Evolutionary conservation across 768 basidiomycete species (phyloP).

Genomic region (Boletus rubescentipes): DNA sequence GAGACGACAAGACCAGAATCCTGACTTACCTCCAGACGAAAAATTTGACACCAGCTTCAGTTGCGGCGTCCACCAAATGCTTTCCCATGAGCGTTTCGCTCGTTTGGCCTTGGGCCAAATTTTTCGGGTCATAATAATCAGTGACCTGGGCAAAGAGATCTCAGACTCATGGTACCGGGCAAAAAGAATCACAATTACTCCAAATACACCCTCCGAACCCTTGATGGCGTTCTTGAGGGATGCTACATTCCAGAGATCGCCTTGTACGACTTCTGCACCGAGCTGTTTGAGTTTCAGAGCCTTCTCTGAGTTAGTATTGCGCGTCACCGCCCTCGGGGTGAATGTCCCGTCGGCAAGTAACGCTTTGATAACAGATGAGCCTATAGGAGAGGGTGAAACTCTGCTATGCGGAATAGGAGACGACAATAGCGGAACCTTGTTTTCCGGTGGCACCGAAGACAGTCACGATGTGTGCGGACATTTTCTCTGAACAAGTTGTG

Average conservation of each 20-base stretch:
- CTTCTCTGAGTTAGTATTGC: constrained; percentile 27
- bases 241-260: constrained; percentile 22
- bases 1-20: not conserved
- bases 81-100: constrained; percentile 28
- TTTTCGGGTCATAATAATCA: constrained; percentile 25
- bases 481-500: not conserved
- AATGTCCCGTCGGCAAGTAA: constrained; percentile 37
- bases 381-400: constrained; percentile 8
- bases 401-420: not conserved
- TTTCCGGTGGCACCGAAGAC: constrained; percentile 39
- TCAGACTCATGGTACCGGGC: not conserved
- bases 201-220: constrained; percentile 35
- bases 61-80: constrained; percentile 31
- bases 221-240: constrained; percentile 28
- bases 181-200: constrained; percentile 14
- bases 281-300: constrained; percentile 22
- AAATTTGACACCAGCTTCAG: constrained; percentile 24
- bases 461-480: constrained; percentile 26
- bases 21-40: constrained; percentile 29
- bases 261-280: constrained; percentile 25
- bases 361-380: constrained; percentile 26
- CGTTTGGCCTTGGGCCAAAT: constrained; percentile 8
- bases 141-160: constrained; percentile 21
- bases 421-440: constrained; percentile 24
- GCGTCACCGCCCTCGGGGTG: constrained; percentile 34